Evolutionary conservation across 306 rosid species (phyloP), one percentile per base, ranked within the genome.

Genomic region (Trifolium dubium): DNA sequence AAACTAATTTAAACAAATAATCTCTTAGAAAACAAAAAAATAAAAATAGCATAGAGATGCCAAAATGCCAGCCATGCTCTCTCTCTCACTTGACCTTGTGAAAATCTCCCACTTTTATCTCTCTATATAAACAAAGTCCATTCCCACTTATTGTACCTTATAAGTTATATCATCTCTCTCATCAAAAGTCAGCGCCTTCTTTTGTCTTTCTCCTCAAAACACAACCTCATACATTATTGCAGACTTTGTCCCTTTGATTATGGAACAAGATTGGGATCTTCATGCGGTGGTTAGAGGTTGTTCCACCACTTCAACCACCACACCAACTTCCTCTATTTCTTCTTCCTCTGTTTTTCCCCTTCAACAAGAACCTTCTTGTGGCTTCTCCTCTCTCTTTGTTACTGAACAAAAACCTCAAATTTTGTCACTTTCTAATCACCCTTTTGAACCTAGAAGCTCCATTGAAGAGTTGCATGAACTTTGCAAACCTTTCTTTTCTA

Each of bases 201-300:
- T 83, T 83, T 83, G 87, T 76, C 87, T 72, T 31, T 66, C 62
- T 59, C 44, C 80, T 56, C 77, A 8, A 47, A 50, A 35, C 15
- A 46, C 39, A 35, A 17, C 69, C 18, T 9, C 83, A 75, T 64
- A 72, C 73, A 12, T 49, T 62, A 9, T 49, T 54, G 53, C 87
- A 72, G 82, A 46, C 41, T 35, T 55, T 80, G 84, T 83, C 82
- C 72, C 84, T 46, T 3, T 35, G 3, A 37, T 61, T 46, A 76
- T 76, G 87, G 98, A 89, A n/a, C 86, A 80, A 67, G 98, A 92
- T 86, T 92, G 98, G 98, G 98, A 88, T 86, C 98, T 92, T 29
- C 88, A 90, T 19, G 98, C 98, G 53, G 96, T 92, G 55, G 98
- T 92, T 63, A 79, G 96, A 83, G 96, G 98, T 73, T 92, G 92